Conservation (phyloP, 2,329 filamentous ascomycete species). For the Epichloe sylvatica region DNA sequence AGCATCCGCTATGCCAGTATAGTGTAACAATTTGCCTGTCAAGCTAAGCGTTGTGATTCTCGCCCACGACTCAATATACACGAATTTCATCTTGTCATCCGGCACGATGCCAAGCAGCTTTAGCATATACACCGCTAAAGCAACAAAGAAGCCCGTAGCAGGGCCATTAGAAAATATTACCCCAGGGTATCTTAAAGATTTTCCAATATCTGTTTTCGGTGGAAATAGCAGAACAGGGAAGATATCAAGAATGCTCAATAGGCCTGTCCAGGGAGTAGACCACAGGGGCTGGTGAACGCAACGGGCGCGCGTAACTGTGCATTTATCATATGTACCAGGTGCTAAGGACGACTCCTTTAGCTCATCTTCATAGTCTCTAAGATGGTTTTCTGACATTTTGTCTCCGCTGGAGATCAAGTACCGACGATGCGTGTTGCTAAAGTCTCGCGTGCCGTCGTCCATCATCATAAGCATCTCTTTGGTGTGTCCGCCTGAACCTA, state of each 20-base stretch:
- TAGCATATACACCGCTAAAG: conserved; percentile 32
- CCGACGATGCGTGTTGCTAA: conserved; percentile 50
- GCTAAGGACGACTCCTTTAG: conserved; percentile 14
- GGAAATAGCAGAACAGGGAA: conserved; percentile 37
- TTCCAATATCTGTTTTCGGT: conserved; percentile 11
- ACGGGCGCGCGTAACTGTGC: conserved; percentile 61
- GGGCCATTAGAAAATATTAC: conserved; percentile 80
- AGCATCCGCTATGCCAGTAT: conserved; percentile 51
- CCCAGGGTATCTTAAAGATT: conserved; percentile 42
- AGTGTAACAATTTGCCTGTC: conserved; percentile 63
- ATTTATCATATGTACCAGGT: conserved; percentile 45
- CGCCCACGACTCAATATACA: conserved; percentile 92
- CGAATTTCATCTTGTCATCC: conserved; percentile 48
- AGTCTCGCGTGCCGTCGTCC: conserved; percentile 38
- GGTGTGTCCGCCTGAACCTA: conserved; percentile 89
- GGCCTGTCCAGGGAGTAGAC: conserved; percentile 55
- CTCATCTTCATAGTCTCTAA: conserved; percentile 39
- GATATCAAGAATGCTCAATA: conserved; percentile 51
- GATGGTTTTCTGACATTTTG: conserved; percentile 46
- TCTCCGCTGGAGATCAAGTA: conserved; percentile 75
- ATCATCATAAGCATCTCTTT: conserved; percentile 88
- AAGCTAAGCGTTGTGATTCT: conserved; percentile 70
- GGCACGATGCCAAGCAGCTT: conserved; percentile 33
- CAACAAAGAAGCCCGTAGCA: conserved; percentile 70
- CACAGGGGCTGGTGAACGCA: conserved; percentile 67